phyloP scores from a whole-genome alignment of 352 stramenopile species.

The Globisporangium uncinulatum region DNA sequence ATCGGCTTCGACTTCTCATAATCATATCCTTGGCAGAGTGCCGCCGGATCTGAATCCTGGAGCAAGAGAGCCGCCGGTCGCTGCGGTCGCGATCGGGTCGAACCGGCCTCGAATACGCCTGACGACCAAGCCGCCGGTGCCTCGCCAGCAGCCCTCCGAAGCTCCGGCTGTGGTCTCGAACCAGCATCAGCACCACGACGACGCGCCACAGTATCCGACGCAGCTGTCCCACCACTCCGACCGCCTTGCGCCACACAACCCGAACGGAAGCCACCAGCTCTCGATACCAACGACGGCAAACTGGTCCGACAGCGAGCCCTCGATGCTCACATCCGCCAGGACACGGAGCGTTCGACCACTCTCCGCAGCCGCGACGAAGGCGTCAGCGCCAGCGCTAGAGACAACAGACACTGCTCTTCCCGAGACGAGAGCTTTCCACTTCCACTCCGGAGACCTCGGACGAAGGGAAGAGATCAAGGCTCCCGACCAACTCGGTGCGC shows the following conservation, averaged over 20 bases:
- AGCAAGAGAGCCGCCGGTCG: background rate
- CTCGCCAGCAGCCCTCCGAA: slow-evolving; percentile 21
- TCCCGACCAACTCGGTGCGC: background rate
- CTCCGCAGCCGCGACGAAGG: background rate
- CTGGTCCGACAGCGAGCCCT: background rate
- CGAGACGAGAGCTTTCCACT: background rate
- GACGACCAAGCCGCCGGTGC: slow-evolving; percentile 51
- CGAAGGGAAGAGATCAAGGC: background rate
- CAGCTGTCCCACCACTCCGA: slow-evolving; percentile 1
- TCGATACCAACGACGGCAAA: background rate
- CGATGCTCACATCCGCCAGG: background rate
- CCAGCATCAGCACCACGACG: slow-evolving; percentile 3
- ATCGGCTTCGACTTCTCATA: slow-evolving; percentile 3
- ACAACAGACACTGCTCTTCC: background rate
- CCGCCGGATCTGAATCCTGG: background rate
- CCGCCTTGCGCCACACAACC: background rate
- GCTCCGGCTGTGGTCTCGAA: slow-evolving; percentile 8
- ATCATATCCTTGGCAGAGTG: slow-evolving; percentile 1
- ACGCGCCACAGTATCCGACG: background rate
- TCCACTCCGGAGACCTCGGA: background rate
- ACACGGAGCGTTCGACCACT: background rate
- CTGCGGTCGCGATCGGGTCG: slow-evolving; percentile 35
- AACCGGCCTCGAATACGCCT: slow-evolving; percentile 41
- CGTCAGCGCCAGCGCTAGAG: background rate
- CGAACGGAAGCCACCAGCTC: background rate